These are phyloP conservation scores for Termitomyces sp. DNA, from an alignment of 768 basidiomycete species.

Conservation along the genomic window DNA sequence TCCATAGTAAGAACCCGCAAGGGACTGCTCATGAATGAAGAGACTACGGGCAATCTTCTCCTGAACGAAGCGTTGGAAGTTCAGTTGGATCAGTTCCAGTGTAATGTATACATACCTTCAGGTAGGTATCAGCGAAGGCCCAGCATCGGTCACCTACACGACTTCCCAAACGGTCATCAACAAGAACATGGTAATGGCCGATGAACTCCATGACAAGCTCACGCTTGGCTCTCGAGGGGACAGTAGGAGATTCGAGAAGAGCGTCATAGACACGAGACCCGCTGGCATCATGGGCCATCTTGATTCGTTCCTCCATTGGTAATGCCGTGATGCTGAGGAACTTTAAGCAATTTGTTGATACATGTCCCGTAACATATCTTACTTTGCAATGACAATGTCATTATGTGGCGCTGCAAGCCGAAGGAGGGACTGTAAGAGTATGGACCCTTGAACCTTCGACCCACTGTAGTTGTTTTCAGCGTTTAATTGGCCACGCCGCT, in stretches of 20 bases:
- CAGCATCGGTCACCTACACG: conserved; percentile 89
- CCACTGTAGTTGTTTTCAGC: conserved; percentile 37
- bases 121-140: conserved; percentile 86
- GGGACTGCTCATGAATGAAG: conserved; percentile 59
- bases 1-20: conserved; percentile 79
- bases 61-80: conserved; percentile 32
- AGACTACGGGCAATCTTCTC: conserved; percentile 90
- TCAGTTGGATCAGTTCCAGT: not conserved
- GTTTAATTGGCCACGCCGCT: conserved; percentile 14
- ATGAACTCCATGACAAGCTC: conserved; percentile 71
- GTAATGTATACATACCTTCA: conserved; percentile 56
- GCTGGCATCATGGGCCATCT: conserved; percentile 46
- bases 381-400: conserved; percentile 69
- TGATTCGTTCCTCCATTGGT: conserved; percentile 51
- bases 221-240: conserved; percentile 61
- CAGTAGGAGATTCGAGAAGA: conserved; percentile 62
- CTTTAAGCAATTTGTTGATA: not conserved
- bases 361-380: conserved; percentile 1
- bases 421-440: conserved; percentile 81
- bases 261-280: conserved; percentile 80
- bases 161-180: conserved; percentile 88
- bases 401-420: conserved; percentile 64
- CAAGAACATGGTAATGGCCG: conserved; percentile 73
- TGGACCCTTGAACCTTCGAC: conserved; percentile 77
- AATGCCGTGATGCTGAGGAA: conserved; percentile 52